phyloP scores from a whole-genome alignment of 306 rosid genomes.

The Corylus heterophylla region DNA sequence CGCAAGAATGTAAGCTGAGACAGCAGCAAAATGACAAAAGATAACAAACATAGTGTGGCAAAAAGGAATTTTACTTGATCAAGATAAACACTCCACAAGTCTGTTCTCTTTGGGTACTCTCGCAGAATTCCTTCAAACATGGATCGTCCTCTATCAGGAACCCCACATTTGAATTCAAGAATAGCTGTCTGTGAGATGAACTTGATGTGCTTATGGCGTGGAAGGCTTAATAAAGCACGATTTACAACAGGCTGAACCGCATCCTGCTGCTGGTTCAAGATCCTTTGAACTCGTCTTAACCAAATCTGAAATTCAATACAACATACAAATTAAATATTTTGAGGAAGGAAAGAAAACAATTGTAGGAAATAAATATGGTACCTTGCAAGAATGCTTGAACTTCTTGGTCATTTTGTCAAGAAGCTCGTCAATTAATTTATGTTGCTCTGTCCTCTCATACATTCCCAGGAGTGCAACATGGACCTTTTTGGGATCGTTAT shows the following conservation, averaged over 20 bases:
- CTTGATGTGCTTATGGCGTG: constrained; percentile 69
- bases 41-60: not conserved
- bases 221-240: constrained; percentile 70
- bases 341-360: not conserved
- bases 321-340: not conserved
- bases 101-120: constrained; percentile 84
- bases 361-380: constrained; percentile 27
- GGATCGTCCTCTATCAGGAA: constrained; percentile 84
- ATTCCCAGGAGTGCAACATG: constrained; percentile 79
- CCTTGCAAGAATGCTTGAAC: constrained; percentile 95
- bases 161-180: constrained; percentile 80
- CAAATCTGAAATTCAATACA: constrained; percentile 60
- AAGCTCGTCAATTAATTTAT: constrained; percentile 72
- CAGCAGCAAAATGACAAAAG: not conserved
- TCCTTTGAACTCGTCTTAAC: constrained; percentile 69
- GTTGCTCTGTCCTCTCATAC: constrained; percentile 83
- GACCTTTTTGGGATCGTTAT: constrained; percentile 73
- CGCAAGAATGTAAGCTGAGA: constrained; percentile 24
- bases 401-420: constrained; percentile 75
- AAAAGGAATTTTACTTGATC: constrained; percentile 67
- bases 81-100: constrained; percentile 88
- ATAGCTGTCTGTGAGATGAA: constrained; percentile 86
- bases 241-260: constrained; percentile 50
- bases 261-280: constrained; percentile 63
- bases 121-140: constrained; percentile 80